Percentiles rank a stretch among this genome's conserved stretches.
Conservation (phyloP, 2,329 filamentous ascomycete species). For the Epichloe sp. region DNA sequence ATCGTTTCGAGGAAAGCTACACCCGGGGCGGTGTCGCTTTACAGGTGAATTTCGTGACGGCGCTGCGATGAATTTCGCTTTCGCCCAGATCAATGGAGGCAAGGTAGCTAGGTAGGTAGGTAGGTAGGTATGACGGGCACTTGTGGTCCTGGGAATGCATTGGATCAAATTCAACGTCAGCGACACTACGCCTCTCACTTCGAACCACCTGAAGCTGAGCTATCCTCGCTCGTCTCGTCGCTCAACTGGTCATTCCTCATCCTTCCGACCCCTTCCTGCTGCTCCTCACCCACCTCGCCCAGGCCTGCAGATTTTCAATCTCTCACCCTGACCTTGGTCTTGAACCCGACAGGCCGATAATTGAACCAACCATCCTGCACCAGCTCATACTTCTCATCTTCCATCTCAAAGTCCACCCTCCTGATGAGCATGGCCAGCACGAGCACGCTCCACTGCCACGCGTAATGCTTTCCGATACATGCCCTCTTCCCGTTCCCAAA, state of each 20-base stretch:
- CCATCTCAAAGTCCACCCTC: constrained; percentile 33
- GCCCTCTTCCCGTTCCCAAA: constrained; percentile 39
- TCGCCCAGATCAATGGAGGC: background rate
- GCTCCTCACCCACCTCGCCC: background rate
- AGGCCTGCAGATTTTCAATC: background rate
- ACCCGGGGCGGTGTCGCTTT: background rate
- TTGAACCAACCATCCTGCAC: constrained; percentile 41
- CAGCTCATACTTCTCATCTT: constrained; percentile 25
- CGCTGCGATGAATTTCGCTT: background rate
- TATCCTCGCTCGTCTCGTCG: too few species aligned
- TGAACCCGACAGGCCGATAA: constrained; percentile 32
- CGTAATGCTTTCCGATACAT: constrained; percentile 39
- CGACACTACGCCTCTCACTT: too few species aligned
- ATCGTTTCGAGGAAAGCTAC: too few species aligned
- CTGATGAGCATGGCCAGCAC: constrained; percentile 29
- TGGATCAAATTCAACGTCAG: too few species aligned
- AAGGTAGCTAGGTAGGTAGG: background rate
- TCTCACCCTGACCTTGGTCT: constrained; percentile 29
- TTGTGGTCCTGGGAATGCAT: too few species aligned
- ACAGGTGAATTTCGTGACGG: too few species aligned
- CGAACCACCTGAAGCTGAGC: too few species aligned
- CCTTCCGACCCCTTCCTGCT: background rate
- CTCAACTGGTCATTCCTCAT: background rate
- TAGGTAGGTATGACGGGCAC: background rate
- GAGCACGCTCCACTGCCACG: constrained; percentile 31